Evolutionary conservation across 257 asterid species (phyloP).

Genomic region (Fraxinus cuspidata): DNA sequence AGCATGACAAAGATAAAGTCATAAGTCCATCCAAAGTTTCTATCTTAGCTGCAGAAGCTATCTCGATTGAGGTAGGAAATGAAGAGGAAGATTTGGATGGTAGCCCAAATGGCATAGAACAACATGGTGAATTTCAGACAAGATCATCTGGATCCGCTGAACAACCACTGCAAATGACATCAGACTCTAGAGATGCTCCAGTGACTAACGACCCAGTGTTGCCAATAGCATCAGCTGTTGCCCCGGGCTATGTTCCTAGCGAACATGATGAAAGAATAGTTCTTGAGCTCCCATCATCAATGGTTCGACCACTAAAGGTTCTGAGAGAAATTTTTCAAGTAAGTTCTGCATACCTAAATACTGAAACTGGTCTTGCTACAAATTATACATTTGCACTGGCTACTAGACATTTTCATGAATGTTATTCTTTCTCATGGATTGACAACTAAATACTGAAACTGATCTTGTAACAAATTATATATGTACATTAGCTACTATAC

Average conservation of each 20-base stretch:
- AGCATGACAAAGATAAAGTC: slow-evolving; percentile 50
- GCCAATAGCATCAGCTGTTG: slow-evolving; percentile 52
- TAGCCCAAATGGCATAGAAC: slow-evolving; percentile 45
- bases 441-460: background rate
- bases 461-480: background rate
- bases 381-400: background rate
- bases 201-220: slow-evolving; percentile 52
- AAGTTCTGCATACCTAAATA: slow-evolving; percentile 38
- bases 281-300: slow-evolving; percentile 91
- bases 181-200: slow-evolving; percentile 44
- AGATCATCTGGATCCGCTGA: slow-evolving; percentile 52
- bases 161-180: slow-evolving; percentile 40
- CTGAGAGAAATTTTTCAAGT: slow-evolving; percentile 92
- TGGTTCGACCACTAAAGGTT: slow-evolving; percentile 88
- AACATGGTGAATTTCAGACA: slow-evolving; percentile 44
- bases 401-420: background rate
- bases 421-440: background rate
- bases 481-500: background rate
- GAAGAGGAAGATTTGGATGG: slow-evolving; percentile 78
- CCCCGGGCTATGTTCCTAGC: slow-evolving; percentile 91
- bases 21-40: slow-evolving; percentile 84
- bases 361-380: background rate
- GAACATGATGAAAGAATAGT: slow-evolving; percentile 88
- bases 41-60: slow-evolving; percentile 84
- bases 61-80: slow-evolving; percentile 59